Conservation (phyloP, 768 basidiomycete species). For the Dendrothele bispora region DNA sequence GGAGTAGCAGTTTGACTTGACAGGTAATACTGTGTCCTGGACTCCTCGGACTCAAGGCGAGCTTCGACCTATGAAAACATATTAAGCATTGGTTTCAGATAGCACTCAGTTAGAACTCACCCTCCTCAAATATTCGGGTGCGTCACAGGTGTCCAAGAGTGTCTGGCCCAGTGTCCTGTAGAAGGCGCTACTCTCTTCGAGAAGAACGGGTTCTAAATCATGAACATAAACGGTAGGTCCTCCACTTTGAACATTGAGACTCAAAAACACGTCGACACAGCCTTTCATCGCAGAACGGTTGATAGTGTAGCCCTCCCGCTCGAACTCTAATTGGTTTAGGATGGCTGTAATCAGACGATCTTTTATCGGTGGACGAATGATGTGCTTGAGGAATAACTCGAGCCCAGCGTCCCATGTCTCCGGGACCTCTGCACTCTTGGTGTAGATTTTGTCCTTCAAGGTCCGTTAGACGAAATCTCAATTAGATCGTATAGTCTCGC, state of each 20-base stretch:
- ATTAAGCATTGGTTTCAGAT: neutral
- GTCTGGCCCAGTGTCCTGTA: conserved; percentile 74
- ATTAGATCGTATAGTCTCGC: conserved; percentile 20
- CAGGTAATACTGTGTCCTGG: conserved; percentile 84
- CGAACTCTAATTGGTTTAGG: conserved; percentile 83
- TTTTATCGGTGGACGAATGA: conserved; percentile 80
- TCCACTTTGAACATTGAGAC: conserved; percentile 53
- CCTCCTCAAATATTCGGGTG: conserved; percentile 75
- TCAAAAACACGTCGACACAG: conserved; percentile 81
- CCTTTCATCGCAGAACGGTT: conserved; percentile 90
- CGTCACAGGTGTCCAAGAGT: conserved; percentile 73
- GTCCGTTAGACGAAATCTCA: conserved; percentile 6
- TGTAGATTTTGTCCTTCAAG: conserved; percentile 86
- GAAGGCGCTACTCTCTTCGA: conserved; percentile 76
- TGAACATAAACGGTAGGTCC: conserved; percentile 72
- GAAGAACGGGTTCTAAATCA: conserved; percentile 80
- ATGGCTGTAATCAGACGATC: conserved; percentile 81
- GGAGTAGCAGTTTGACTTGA: conserved; percentile 69
- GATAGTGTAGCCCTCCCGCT: conserved; percentile 88
- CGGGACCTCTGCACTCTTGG: conserved; percentile 70
- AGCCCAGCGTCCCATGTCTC: conserved; percentile 82
- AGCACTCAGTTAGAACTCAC: conserved; percentile 43
- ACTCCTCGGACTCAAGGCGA: conserved; percentile 81
- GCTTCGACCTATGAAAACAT: conserved; percentile 62
- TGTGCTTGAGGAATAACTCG: conserved; percentile 78